Conservation (phyloP, 768 basidiomycete species). For the Rhodocollybia butyracea region DNA sequence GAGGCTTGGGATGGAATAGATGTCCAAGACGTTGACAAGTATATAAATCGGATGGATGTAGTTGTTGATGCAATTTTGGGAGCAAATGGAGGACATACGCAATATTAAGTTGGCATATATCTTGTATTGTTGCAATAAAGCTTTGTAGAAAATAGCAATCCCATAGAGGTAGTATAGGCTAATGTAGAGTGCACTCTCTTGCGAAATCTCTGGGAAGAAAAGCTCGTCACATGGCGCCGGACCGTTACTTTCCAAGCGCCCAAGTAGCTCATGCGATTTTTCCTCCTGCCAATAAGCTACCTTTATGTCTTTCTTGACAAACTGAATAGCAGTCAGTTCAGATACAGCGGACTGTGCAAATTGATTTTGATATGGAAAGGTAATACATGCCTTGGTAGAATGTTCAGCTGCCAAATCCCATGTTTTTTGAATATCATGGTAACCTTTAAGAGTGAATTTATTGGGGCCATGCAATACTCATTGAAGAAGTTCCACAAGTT, state of each 20-base stretch:
- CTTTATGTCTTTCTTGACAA: too few species aligned
- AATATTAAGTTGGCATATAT: too few species aligned
- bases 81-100: constrained; percentile 19
- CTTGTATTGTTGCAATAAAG: too few species aligned
- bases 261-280: too few species aligned
- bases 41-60: constrained; percentile 18
- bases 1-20: constrained; percentile 19
- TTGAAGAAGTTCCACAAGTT: constrained; percentile 18
- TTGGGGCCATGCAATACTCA: not conserved
- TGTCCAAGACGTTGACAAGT: constrained; percentile 17
- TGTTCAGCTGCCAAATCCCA: constrained; percentile 17
- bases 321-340: constrained; percentile 18
- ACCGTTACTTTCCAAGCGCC: too few species aligned
- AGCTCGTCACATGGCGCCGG: constrained; percentile 12
- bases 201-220: constrained; percentile 17
- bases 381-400: not conserved
- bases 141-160: too few species aligned
- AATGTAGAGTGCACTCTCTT: constrained; percentile 14
- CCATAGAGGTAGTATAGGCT: too few species aligned
- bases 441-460: constrained; percentile 16
- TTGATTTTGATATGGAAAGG: not conserved
- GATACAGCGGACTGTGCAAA: constrained; percentile 2
- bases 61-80: constrained; percentile 16
- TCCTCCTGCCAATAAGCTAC: too few species aligned
- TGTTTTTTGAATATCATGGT: constrained; percentile 14